Conservation (phyloP, 2,329 filamentous ascomycete species). For the Calonectria pseudoturangicola region DNA sequence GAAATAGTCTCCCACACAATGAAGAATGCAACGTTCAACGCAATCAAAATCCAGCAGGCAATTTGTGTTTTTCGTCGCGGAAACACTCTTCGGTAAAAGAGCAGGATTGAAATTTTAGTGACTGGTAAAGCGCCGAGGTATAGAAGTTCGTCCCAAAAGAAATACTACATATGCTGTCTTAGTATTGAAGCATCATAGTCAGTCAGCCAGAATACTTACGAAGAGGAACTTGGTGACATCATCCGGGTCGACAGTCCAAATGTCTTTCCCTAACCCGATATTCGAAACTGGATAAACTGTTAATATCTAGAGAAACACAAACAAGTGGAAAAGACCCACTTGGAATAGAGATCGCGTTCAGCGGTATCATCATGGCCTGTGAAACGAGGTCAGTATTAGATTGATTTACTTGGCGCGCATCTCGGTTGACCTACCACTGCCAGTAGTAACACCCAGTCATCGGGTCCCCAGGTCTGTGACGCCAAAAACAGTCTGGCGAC, state of each 20-base stretch:
- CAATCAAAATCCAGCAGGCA: conserved; percentile 45
- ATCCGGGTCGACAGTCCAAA: conserved; percentile 34
- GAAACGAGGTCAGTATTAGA: not conserved
- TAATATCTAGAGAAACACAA: not conserved
- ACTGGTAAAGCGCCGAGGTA: conserved; percentile 34
- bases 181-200: not conserved
- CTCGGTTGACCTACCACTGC: conserved; percentile 29
- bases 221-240: conserved; percentile 34
- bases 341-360: conserved; percentile 32
- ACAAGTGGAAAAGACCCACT: not conserved
- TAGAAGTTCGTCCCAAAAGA: conserved; percentile 39
- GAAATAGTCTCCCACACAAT: conserved; percentile 57
- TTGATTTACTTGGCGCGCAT: not conserved
- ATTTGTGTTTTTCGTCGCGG: conserved; percentile 18
- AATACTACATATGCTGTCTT: conserved; percentile 10
- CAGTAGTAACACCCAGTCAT: conserved; percentile 37
- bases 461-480: conserved; percentile 32
- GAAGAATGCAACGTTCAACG: conserved; percentile 45
- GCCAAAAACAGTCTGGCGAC: conserved; percentile 25
- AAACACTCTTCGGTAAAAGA: conserved; percentile 40
- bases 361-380: conserved; percentile 33
- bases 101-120: conserved; percentile 39
- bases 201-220: conserved; percentile 9
- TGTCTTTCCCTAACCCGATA: conserved; percentile 32
- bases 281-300: not conserved